These are phyloP conservation scores for Trypanosoma vivax DNA, from an alignment of 208 protist species.

Conservation along the genomic window DNA sequence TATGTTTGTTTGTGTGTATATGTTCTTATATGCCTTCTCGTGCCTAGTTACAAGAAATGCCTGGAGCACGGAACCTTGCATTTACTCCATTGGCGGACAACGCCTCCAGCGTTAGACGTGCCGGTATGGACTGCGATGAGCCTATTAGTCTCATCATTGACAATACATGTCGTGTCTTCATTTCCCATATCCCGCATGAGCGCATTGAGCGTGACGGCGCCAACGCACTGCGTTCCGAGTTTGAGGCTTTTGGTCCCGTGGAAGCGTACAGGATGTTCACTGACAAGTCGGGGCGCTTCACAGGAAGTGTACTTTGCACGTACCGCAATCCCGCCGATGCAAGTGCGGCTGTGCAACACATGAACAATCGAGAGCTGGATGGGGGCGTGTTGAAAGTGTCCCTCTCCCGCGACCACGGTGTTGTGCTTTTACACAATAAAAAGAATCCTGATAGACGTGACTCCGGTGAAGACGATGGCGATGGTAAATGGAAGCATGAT, in stretches of 20 bases:
- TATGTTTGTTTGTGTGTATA: too few species aligned
- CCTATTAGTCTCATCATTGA: constrained; percentile 81
- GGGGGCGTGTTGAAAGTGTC: constrained; percentile 57
- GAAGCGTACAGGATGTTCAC: constrained; percentile 88
- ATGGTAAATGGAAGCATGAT: constrained; percentile 64
- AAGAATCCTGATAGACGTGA: constrained; percentile 20
- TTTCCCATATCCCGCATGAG: constrained; percentile 78
- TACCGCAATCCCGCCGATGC: constrained; percentile 88
- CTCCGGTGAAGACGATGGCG: constrained; percentile 19
- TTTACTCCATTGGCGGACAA: constrained; percentile 58
- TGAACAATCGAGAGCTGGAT: constrained; percentile 71
- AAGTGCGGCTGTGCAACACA: constrained; percentile 47
- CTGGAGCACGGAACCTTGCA: constrained; percentile 8
- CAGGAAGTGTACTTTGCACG: constrained; percentile 76
- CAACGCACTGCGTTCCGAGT: constrained; percentile 64
- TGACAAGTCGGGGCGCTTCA: constrained; percentile 75
- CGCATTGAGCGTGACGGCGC: constrained; percentile 77
- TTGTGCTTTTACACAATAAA: constrained; percentile 55
- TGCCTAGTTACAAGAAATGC: constrained; percentile 6
- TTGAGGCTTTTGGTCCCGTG: constrained; percentile 77
- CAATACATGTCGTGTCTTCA: constrained; percentile 80
- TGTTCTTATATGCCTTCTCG: too few species aligned
- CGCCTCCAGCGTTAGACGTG: constrained; percentile 3
- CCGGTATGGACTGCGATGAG: constrained; percentile 1
- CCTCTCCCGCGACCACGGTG: constrained; percentile 71